These are phyloP conservation scores for Scedosporium boydii DNA, from an alignment of 2,329 filamentous ascomycete genomes.

Conservation along the genomic window DNA sequence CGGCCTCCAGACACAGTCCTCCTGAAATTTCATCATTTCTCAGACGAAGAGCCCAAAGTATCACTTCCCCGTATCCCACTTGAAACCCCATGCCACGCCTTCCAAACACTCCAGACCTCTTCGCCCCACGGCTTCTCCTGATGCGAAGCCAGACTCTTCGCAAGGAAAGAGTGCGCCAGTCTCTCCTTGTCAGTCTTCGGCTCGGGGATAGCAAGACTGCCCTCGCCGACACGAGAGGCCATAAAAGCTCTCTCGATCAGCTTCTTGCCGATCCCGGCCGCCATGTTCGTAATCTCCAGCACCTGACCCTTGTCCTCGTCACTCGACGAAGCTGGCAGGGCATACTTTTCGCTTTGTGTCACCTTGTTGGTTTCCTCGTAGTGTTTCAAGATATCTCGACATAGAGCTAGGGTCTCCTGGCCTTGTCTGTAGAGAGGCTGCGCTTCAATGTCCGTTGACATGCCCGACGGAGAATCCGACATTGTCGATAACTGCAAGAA, in stretches of 20 bases:
- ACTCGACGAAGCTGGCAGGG: constrained; percentile 2
- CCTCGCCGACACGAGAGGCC: not conserved
- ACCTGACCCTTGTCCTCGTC: constrained; percentile 9
- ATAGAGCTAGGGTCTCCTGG: not conserved
- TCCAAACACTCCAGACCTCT: constrained; percentile 9
- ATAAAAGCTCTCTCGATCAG: constrained; percentile 7
- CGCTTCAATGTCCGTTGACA: not conserved
- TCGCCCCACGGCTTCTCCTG: constrained; percentile 10
- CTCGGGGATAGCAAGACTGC: not conserved
- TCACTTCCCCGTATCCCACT: not conserved
- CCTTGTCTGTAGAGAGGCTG: constrained; percentile 3
- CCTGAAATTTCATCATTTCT: constrained; percentile 2
- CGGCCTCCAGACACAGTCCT: not conserved
- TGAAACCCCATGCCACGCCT: constrained; percentile 6
- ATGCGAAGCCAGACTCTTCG: constrained; percentile 8
- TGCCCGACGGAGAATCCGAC: not conserved
- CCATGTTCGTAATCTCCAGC: constrained; percentile 9
- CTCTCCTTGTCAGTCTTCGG: not conserved
- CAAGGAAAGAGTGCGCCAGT: constrained; percentile 8
- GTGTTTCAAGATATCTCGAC: constrained; percentile 4
- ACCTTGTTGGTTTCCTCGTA: constrained; percentile 6
- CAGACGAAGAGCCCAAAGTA: constrained; percentile 5
- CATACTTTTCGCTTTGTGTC: not conserved
- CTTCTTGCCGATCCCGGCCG: constrained; percentile 7
- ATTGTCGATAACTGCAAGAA: not conserved